A percentile compares a stretch with the other conserved stretches of the same genome.
These are phyloP conservation scores for Globisporangium radiosum DNA, from an alignment of 352 stramenopile genomes.

Conservation along the genomic window DNA sequence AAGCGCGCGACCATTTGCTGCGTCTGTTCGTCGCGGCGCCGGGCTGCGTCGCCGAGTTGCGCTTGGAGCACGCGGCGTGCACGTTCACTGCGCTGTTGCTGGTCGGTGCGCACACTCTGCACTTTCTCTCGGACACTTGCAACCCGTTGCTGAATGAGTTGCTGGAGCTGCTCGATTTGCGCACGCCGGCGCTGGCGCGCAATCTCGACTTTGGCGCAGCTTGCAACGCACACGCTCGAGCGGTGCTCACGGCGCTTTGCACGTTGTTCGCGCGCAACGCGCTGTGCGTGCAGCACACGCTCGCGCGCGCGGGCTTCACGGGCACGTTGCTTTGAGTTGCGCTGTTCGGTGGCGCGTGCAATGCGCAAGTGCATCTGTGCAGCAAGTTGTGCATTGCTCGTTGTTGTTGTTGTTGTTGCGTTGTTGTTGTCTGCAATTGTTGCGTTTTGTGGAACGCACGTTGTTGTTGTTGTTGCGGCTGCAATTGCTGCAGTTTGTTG, in stretches of 20 bases:
- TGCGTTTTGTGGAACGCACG: no score
- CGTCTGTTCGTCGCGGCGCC: slow-evolving; percentile 43
- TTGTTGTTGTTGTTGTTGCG: no score
- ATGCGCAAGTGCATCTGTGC: slow-evolving; percentile 38
- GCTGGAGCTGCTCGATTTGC: slow-evolving; percentile 32
- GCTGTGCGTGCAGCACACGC: slow-evolving; percentile 49
- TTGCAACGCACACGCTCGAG: slow-evolving; percentile 23
- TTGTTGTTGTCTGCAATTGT: no score
- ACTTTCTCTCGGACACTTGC: slow-evolving; percentile 45
- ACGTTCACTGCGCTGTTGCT: slow-evolving; percentile 28
- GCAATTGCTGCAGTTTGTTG: no score
- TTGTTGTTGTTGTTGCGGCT: no score
- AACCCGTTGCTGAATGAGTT: slow-evolving; percentile 37
- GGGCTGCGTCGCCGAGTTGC: slow-evolving; percentile 43
- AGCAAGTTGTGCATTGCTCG: slow-evolving; percentile 16
- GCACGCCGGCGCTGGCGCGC: slow-evolving; percentile 38
- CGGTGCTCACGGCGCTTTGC: slow-evolving; percentile 40
- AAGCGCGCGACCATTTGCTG: slow-evolving; percentile 44
- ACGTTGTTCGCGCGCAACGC: slow-evolving; percentile 43
- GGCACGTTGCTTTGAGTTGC: slow-evolving; percentile 31
- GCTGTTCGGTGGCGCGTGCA: slow-evolving; percentile 41
- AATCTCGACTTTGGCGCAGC: slow-evolving; percentile 37
- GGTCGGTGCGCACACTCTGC: slow-evolving; percentile 37
- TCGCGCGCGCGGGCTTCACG: slow-evolving; percentile 31
- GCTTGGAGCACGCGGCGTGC: slow-evolving; percentile 29